Conservation (phyloP, 768 basidiomycete species). For the Tulasnella sp. region DNA sequence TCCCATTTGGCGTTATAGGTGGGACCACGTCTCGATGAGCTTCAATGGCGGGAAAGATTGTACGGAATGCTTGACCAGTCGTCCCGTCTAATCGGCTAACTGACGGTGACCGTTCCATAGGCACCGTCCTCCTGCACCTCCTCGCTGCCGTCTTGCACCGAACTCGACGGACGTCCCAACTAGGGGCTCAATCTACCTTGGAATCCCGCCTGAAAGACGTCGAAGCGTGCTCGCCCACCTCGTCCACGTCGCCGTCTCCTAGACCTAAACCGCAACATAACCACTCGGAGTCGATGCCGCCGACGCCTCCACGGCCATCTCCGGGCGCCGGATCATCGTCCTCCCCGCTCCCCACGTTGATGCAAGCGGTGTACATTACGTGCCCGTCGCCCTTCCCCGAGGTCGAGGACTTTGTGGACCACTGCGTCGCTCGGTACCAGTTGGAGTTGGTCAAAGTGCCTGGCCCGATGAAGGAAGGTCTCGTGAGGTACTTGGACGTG, state of each 20-base stretch:
- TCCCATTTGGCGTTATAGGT: conserved; percentile 28
- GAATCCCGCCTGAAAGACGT: background rate
- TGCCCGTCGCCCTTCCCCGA: conserved; percentile 76
- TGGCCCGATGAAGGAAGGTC: conserved; percentile 59
- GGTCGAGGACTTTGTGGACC: conserved; percentile 73
- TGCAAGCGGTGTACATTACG: conserved; percentile 68
- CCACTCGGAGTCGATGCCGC: background rate
- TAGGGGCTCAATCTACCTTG: no score
- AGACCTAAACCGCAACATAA: background rate
- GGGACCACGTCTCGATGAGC: conserved; percentile 67
- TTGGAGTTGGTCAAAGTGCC: conserved; percentile 61
- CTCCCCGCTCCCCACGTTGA: conserved; percentile 36
- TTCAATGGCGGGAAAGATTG: conserved; percentile 99
- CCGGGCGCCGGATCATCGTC: conserved; percentile 28
- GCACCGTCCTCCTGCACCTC: conserved; percentile 90
- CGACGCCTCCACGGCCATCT: conserved; percentile 21
- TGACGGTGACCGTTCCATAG: conserved; percentile 29
- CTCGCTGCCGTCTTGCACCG: conserved; percentile 61
- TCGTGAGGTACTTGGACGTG: conserved; percentile 52
- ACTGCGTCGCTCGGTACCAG: conserved; percentile 48
- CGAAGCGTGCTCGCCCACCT: no score
- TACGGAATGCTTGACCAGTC: conserved; percentile 25
- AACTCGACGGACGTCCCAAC: background rate
- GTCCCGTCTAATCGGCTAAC: background rate
- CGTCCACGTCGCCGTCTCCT: background rate